A percentile compares a stretch with the other conserved stretches of the same genome.
Conservation (phyloP, 2,329 filamentous ascomycete genomes). For the Cercospora citrullina region DNA sequence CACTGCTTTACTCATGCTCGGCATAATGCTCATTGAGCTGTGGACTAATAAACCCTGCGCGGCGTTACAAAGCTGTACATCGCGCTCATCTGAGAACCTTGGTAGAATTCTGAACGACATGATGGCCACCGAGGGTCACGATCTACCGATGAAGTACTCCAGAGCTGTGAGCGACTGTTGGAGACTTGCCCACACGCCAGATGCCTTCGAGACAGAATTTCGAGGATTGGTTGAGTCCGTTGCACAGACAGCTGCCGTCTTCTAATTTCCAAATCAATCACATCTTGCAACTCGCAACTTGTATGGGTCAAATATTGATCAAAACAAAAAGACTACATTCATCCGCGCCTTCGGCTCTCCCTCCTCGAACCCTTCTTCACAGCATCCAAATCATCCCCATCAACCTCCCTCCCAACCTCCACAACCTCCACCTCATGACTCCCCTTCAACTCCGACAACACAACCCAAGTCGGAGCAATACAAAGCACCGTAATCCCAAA, state of each 20-base stretch:
- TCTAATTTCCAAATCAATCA: background rate
- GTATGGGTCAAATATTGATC: background rate
- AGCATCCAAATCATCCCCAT: conserved; percentile 12
- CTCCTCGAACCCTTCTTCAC: background rate
- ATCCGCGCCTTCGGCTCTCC: background rate
- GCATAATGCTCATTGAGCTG: background rate
- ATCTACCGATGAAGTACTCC: background rate
- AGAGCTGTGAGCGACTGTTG: background rate
- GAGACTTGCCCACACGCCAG: background rate
- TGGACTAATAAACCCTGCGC: background rate
- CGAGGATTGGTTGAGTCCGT: background rate
- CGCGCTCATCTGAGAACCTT: background rate
- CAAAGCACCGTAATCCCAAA: conserved; percentile 13
- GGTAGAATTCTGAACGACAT: background rate
- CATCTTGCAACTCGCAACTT: no score
- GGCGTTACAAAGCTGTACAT: background rate
- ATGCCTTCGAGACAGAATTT: background rate
- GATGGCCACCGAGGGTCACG: background rate
- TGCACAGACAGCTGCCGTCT: background rate
- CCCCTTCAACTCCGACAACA: conserved; percentile 8
- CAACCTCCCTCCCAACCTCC: background rate
- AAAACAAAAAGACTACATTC: background rate
- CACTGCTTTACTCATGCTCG: background rate
- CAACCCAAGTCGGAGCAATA: conserved; percentile 13
- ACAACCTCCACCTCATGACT: conserved; percentile 17